Conservation (phyloP, 495 filamentous ascomycete species). For the Lophiotrema nucula region DNA sequence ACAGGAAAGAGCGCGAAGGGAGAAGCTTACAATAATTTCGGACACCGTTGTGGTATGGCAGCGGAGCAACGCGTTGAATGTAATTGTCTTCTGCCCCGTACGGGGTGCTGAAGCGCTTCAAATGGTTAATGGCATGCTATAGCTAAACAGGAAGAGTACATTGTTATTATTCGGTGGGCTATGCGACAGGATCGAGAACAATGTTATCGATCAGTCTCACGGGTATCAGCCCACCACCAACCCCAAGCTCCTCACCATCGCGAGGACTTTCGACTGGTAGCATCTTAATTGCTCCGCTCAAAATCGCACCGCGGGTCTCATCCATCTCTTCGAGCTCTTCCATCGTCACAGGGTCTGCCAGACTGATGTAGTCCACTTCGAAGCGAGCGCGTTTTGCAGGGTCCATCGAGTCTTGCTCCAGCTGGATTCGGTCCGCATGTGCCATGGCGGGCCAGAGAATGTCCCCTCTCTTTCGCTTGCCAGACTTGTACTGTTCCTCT, state of each 20-base stretch:
- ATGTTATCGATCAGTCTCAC: constrained; percentile 96
- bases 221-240: constrained; percentile 67
- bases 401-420: constrained; percentile 62
- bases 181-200: constrained; percentile 47
- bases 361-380: constrained; percentile 85
- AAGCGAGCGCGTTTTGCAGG: constrained; percentile 64
- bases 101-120: too few relatives aligned
- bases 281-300: constrained; percentile 92
- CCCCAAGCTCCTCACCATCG: constrained; percentile 64
- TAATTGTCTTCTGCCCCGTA: too few relatives aligned
- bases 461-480: constrained; percentile 56
- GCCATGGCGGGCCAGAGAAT: constrained; percentile 66
- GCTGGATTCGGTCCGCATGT: constrained; percentile 50
- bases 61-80: too few relatives aligned
- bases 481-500: constrained; percentile 62
- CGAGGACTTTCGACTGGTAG: constrained; percentile 68
- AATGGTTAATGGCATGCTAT: too few relatives aligned
- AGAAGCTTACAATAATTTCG: too few relatives aligned
- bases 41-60: too few relatives aligned
- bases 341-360: constrained; percentile 78
- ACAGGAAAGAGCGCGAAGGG: too few relatives aligned
- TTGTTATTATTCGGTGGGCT: too few relatives aligned
- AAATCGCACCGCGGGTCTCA: constrained; percentile 66
- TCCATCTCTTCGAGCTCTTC: constrained; percentile 69
- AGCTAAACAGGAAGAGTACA: too few relatives aligned